Evolutionary conservation across 2,329 filamentous ascomycete species (phyloP).

Genomic region (Talaromyces islandicus): DNA sequence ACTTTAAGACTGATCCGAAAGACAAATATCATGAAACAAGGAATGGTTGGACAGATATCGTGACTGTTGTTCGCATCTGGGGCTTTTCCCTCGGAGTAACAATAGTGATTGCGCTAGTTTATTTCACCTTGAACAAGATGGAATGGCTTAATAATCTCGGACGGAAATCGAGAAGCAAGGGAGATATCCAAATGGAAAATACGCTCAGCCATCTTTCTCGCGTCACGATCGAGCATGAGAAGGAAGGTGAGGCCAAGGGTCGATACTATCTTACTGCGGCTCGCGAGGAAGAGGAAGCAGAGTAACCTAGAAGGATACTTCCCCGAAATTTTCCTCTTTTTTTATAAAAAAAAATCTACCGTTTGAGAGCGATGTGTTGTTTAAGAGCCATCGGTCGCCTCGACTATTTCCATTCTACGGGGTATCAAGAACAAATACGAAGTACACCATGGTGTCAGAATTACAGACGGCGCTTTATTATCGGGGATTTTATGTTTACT

Average conservation of each 20-base stretch:
- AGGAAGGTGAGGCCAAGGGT: conserved; percentile 38
- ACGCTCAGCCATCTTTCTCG: conserved; percentile 44
- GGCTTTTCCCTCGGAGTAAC: conserved; percentile 46
- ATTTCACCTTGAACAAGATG: conserved; percentile 42
- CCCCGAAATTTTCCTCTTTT: background rate
- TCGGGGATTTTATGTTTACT: too few species aligned
- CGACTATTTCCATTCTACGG: too few species aligned
- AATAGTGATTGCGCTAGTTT: conserved; percentile 47
- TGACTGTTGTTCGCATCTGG: conserved; percentile 48
- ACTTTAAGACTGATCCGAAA: conserved; percentile 25
- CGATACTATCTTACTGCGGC: conserved; percentile 36
- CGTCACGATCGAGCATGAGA: conserved; percentile 45
- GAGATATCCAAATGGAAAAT: conserved; percentile 47
- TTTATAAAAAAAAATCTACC: too few species aligned
- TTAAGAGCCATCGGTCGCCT: too few species aligned
- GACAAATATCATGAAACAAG: conserved; percentile 27
- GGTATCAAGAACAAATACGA: too few species aligned
- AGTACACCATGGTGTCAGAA: too few species aligned
- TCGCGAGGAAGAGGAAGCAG: conserved; percentile 41
- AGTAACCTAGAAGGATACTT: conserved; percentile 18
- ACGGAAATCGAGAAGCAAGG: conserved; percentile 41
- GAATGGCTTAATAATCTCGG: conserved; percentile 43
- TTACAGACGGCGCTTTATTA: too few species aligned
- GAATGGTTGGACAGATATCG: conserved; percentile 55
- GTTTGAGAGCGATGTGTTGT: too few species aligned